phyloP scores from a whole-genome alignment of 148 eudicot genomes.

The Camellia japonica region DNA sequence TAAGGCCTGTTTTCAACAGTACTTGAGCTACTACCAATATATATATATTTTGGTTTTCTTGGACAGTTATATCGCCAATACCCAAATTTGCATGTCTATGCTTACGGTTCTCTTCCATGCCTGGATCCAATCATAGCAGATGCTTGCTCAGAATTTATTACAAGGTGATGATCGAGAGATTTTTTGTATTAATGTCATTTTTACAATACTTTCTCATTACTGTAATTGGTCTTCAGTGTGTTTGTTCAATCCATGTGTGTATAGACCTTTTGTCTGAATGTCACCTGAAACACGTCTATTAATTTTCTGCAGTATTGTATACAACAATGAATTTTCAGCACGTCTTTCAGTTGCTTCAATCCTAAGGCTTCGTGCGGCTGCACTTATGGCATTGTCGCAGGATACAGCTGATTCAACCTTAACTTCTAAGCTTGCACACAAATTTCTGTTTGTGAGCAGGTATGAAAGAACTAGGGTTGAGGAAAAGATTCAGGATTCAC shows the following conservation, averaged over 20 bases:
- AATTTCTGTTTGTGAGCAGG: conserved; percentile 45
- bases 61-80: conserved; percentile 47
- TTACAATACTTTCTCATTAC: background rate
- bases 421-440: conserved; percentile 47
- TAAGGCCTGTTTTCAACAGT: background rate
- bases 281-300: background rate
- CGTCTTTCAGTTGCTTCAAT: conserved; percentile 71
- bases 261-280: background rate
- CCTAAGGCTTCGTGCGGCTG: conserved; percentile 66
- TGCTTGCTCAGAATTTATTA: conserved; percentile 66
- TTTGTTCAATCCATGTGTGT: background rate
- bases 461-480: conserved; percentile 25
- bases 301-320: conserved; percentile 58
- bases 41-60: background rate
- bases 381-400: conserved; percentile 52
- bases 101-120: conserved; percentile 87
- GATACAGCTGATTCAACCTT: conserved; percentile 45
- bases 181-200: background rate
- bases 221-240: background rate
- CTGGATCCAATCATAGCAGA: conserved; percentile 59
- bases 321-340: conserved; percentile 69
- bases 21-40: background rate
- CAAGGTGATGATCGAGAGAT: conserved; percentile 34
- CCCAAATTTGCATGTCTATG: conserved; percentile 58
- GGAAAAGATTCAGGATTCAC: conserved; percentile 20